Percentiles rank a stretch among this genome's conserved stretches.
These are phyloP conservation scores for Cynara cardunculus DNA, from an alignment of 129 eudicot genomes.

Conservation along the genomic window DNA sequence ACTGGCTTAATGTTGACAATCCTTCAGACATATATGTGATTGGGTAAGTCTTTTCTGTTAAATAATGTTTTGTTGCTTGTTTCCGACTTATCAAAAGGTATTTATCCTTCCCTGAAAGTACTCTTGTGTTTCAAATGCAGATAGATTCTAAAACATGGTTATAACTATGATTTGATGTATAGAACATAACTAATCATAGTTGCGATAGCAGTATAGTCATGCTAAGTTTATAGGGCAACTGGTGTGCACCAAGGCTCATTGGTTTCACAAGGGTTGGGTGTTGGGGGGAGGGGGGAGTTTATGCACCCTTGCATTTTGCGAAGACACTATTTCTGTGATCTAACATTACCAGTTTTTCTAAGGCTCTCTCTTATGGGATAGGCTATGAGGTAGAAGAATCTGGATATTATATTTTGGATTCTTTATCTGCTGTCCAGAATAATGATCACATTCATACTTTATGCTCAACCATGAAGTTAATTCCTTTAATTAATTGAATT, in stretches of 20 bases:
- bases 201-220: no score
- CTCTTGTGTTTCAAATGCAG: not conserved
- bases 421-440: not conserved
- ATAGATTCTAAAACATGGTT: not conserved
- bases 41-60: conserved; percentile 49
- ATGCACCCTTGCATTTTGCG: not conserved
- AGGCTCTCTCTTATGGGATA: no score
- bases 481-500: not conserved
- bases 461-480: not conserved
- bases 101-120: not conserved
- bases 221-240: no score
- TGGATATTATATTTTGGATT: not conserved
- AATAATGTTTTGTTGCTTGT: not conserved
- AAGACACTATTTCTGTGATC: not conserved
- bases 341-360: not conserved
- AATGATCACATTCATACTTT: not conserved
- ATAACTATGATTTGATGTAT: not conserved
- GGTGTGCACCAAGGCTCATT: no score
- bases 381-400: not conserved
- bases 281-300: no score
- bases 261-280: no score
- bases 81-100: not conserved
- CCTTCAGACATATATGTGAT: conserved; percentile 93
- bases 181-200: not conserved
- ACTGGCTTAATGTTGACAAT: conserved; percentile 60